phyloP scores from a whole-genome alignment of 164 flowering plant species.

The Paratinospora sagittata region DNA sequence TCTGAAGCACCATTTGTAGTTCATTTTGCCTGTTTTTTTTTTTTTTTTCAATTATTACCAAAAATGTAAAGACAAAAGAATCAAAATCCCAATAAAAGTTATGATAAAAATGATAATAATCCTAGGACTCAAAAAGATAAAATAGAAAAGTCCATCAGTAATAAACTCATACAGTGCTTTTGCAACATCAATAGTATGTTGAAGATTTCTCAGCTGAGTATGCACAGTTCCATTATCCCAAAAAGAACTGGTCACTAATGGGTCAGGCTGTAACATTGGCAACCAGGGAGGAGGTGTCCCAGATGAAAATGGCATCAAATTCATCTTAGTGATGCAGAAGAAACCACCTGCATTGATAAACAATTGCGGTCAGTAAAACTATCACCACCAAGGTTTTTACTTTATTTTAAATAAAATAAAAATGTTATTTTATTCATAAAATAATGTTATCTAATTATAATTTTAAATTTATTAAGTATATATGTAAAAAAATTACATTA shows the following conservation, averaged over 20 bases:
- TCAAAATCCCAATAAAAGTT: neutral
- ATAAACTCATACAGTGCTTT: constrained; percentile 47
- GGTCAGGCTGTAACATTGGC: constrained; percentile 38
- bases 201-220: constrained; percentile 37
- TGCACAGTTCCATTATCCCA: constrained; percentile 42
- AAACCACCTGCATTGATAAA: constrained; percentile 8
- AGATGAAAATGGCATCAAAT: constrained; percentile 22
- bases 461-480: too few relatives aligned
- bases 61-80: neutral
- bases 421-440: too few relatives aligned
- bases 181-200: constrained; percentile 46
- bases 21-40: constrained; percentile 52
- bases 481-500: too few relatives aligned
- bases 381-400: neutral
- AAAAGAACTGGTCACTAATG: constrained; percentile 41
- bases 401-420: too few relatives aligned
- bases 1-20: constrained; percentile 39
- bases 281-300: constrained; percentile 34
- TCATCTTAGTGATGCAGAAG: constrained; percentile 15
- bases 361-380: neutral
- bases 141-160: neutral
- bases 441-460: too few relatives aligned
- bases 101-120: neutral
- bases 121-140: neutral
- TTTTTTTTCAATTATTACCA: neutral